Evolutionary conservation across 352 stramenopile species (phyloP).

Genomic region (Phytophthora rubi): DNA sequence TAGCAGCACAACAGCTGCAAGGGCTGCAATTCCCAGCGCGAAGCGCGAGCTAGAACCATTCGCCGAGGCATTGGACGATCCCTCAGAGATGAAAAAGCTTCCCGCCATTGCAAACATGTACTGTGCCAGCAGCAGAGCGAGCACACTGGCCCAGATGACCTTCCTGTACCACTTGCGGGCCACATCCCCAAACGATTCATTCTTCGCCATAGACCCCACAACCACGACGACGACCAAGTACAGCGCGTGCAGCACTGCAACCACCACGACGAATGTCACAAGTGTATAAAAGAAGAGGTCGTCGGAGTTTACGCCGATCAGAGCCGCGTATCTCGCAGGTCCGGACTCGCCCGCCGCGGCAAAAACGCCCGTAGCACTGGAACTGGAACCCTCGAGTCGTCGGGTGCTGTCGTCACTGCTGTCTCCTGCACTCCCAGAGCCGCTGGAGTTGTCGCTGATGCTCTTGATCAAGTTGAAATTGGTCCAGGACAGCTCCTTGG

Average conservation of each 20-base stretch:
- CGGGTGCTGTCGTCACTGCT: slow-evolving; percentile 17
- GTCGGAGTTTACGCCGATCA: slow-evolving; percentile 67
- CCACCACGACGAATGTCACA: slow-evolving; percentile 59
- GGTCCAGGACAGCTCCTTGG: slow-evolving; percentile 83
- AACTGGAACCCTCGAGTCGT: slow-evolving; percentile 41
- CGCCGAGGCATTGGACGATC: slow-evolving; percentile 36
- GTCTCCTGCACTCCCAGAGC: background rate
- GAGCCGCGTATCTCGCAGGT: slow-evolving; percentile 69
- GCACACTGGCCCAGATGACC: slow-evolving; percentile 74
- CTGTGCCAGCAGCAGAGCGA: slow-evolving; percentile 79
- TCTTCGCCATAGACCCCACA: slow-evolving; percentile 55
- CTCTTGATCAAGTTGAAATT: slow-evolving; percentile 87
- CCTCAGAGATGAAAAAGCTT: slow-evolving; percentile 71
- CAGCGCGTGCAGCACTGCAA: slow-evolving; percentile 66
- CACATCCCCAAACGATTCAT: slow-evolving; percentile 64
- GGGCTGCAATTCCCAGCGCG: slow-evolving; percentile 48
- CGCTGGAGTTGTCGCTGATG: slow-evolving; percentile 24
- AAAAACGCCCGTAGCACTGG: slow-evolving; percentile 36
- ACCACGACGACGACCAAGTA: slow-evolving; percentile 70
- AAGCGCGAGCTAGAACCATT: slow-evolving; percentile 47
- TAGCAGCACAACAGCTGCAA: slow-evolving; percentile 57
- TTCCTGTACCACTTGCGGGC: slow-evolving; percentile 80
- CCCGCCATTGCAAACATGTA: slow-evolving; percentile 90
- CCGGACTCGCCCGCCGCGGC: slow-evolving; percentile 56
- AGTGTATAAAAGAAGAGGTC: slow-evolving; percentile 88